Conservation (phyloP, 768 basidiomycete species). For the Rubroboletus pulcherrimus region DNA sequence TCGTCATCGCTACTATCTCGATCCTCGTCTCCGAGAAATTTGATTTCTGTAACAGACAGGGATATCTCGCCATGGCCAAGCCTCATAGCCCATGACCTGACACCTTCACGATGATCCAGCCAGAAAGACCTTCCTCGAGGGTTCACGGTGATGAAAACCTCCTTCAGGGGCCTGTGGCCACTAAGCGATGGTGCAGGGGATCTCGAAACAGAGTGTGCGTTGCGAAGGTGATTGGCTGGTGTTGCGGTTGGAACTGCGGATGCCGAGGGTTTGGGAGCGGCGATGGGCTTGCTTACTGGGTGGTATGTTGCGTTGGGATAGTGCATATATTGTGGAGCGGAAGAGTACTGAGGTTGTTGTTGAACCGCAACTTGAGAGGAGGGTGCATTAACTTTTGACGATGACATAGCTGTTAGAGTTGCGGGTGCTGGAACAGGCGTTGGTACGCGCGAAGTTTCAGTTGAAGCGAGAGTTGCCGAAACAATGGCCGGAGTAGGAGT, state of each 20-base stretch:
- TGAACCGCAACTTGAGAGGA: conserved; percentile 34
- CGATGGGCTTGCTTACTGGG: conserved; percentile 24
- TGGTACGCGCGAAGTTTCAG: conserved; percentile 20
- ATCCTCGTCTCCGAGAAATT: conserved; percentile 54
- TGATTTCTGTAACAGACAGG: conserved; percentile 50
- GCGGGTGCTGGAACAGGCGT: conserved; percentile 17
- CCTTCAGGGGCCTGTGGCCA: conserved; percentile 46
- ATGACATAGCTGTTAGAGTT: conserved; percentile 7
- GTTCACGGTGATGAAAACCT: conserved; percentile 50
- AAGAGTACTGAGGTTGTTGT: conserved; percentile 33
- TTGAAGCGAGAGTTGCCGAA: conserved; percentile 21
- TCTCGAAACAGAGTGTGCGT: conserved; percentile 31
- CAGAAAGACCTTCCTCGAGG: conserved; percentile 56
- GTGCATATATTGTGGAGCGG: conserved; percentile 39
- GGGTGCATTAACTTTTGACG: conserved; percentile 19
- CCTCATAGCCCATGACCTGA: conserved; percentile 68
- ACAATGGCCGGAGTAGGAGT: conserved; percentile 16
- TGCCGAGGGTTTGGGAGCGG: conserved; percentile 17
- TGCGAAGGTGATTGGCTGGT: conserved; percentile 17
- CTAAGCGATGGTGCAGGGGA: conserved; percentile 29
- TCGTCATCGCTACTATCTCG: conserved; percentile 57
- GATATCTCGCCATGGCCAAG: conserved; percentile 55
- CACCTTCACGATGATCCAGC: conserved; percentile 66
- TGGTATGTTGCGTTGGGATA: conserved; percentile 56
- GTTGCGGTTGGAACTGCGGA: conserved; percentile 4